Conservation (phyloP, 1,284 basidiomycete species). For the Marasmius tenuissimus region DNA sequence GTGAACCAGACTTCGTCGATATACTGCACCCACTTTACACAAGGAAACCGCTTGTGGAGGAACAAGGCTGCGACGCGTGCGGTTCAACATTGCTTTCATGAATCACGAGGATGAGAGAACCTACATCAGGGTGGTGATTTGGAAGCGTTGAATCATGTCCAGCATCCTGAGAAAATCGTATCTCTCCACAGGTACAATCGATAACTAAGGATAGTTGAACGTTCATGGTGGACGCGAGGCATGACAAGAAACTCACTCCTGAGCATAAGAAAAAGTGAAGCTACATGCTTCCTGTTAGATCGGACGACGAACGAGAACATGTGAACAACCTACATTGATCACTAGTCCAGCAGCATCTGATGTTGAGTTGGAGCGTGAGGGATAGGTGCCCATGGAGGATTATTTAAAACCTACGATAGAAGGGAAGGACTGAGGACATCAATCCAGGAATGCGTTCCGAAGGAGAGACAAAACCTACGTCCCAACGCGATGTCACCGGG, state of each 20-base stretch:
- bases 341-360: constrained; percentile 58
- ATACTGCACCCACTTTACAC: constrained; percentile 9
- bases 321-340: constrained; percentile 33
- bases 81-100: neutral
- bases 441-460: neutral
- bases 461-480: neutral
- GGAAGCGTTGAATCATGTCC: constrained; percentile 51
- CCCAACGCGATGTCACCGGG: constrained; percentile 6
- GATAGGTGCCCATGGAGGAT: neutral
- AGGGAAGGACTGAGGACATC: constrained; percentile 36
- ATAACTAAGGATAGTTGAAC: constrained; percentile 29
- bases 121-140: constrained; percentile 52
- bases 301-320: neutral
- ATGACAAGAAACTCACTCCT: constrained; percentile 33
- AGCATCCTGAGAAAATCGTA: constrained; percentile 57
- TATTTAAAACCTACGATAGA: constrained; percentile 17
- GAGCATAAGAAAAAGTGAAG: constrained; percentile 43
- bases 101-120: constrained; percentile 17
- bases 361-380: constrained; percentile 11
- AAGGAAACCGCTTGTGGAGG: constrained; percentile 15
- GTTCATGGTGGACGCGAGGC: neutral
- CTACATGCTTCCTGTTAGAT: constrained; percentile 17
- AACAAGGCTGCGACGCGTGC: constrained; percentile 4
- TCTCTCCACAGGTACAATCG: constrained; percentile 56
- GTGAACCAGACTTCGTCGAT: neutral